A percentile compares a stretch with the other conserved stretches of the same genome.
Evolutionary conservation across 2,329 filamentous ascomycete genomes (phyloP).

Genomic region (Bertia moriformis): DNA sequence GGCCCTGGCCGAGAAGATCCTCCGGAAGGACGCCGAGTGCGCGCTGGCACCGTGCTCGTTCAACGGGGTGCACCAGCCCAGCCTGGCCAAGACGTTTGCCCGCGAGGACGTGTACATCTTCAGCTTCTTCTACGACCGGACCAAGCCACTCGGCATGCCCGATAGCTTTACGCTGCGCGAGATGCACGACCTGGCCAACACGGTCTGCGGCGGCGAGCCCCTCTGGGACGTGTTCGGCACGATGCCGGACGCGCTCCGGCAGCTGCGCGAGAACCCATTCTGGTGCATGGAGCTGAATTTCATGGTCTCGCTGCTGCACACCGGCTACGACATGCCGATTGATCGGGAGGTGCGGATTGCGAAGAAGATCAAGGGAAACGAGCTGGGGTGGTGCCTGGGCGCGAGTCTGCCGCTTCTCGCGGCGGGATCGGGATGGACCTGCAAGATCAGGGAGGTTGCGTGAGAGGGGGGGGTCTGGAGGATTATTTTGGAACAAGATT

Average conservation of each 20-base stretch:
- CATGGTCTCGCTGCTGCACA: conserved; percentile 83
- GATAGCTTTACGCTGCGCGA: conserved; percentile 87
- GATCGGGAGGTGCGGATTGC: conserved; percentile 93
- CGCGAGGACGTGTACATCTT: conserved; percentile 90
- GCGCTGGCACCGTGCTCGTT: conserved; percentile 86
- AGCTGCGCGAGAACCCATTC: conserved; percentile 71
- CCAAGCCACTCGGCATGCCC: conserved; percentile 85
- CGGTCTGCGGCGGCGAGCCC: conserved; percentile 67
- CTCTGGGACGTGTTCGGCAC: conserved; percentile 70
- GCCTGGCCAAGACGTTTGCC: conserved; percentile 79
- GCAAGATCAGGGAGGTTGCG: conserved; percentile 65
- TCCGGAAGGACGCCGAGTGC: conserved; percentile 76
- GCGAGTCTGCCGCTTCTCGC: conserved; percentile 78
- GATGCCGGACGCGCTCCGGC: conserved; percentile 63
- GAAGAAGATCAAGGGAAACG: conserved; percentile 96
- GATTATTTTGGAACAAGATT: conserved; percentile 2
- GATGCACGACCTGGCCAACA: conserved; percentile 69
- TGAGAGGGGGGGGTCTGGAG: too few relatives aligned
- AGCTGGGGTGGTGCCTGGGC: conserved; percentile 93
- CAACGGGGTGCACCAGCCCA: conserved; percentile 90
- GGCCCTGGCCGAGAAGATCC: conserved; percentile 73
- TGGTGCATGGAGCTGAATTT: conserved; percentile 93
- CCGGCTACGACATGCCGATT: conserved; percentile 94
- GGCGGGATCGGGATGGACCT: conserved; percentile 75
- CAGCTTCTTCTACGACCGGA: conserved; percentile 96